phyloP scores from a whole-genome alignment of 2,329 filamentous ascomycete genomes.

The Scedosporium minutisporum region DNA sequence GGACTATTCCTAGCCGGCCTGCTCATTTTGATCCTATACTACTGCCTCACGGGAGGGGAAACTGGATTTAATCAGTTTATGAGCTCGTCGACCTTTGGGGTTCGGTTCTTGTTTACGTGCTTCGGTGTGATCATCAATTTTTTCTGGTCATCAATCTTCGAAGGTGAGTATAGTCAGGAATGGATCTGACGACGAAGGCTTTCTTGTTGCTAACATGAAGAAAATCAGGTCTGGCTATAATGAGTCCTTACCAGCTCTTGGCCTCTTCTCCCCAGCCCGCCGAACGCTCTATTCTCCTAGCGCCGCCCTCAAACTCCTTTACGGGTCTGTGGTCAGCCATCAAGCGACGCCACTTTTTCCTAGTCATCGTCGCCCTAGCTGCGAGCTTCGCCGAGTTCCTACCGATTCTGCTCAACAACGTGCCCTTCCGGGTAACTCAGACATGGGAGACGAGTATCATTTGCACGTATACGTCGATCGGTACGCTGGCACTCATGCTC shows the following conservation, averaged over 20 bases:
- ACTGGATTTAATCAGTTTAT: constrained; percentile 22
- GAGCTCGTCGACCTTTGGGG: constrained; percentile 30
- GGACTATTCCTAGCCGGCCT: constrained; percentile 21
- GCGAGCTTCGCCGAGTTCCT: constrained; percentile 40
- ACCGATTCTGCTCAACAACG: constrained; percentile 36
- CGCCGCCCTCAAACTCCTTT: constrained; percentile 33
- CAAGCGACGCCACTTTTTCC: constrained; percentile 25
- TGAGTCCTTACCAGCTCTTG: constrained; percentile 34
- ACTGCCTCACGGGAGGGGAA: constrained; percentile 17
- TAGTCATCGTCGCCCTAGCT: constrained; percentile 28
- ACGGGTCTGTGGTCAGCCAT: constrained; percentile 30
- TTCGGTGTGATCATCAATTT: constrained; percentile 30
- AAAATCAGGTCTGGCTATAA: constrained; percentile 30
- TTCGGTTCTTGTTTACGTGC: constrained; percentile 30
- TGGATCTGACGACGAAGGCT: too few species aligned
- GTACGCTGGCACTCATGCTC: constrained; percentile 32
- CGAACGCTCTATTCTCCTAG: constrained; percentile 28
- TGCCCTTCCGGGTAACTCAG: constrained; percentile 34
- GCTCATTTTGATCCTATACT: constrained; percentile 28
- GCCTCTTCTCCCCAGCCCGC: constrained; percentile 21
- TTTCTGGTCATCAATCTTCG: constrained; percentile 30
- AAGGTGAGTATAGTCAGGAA: constrained; percentile 16
- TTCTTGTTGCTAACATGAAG: background rate
- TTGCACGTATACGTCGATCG: constrained; percentile 26
- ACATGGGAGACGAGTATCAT: constrained; percentile 26